Evolutionary conservation across 345 rosid genomes (phyloP).

Genomic region (Hypericum perforatum): DNA sequence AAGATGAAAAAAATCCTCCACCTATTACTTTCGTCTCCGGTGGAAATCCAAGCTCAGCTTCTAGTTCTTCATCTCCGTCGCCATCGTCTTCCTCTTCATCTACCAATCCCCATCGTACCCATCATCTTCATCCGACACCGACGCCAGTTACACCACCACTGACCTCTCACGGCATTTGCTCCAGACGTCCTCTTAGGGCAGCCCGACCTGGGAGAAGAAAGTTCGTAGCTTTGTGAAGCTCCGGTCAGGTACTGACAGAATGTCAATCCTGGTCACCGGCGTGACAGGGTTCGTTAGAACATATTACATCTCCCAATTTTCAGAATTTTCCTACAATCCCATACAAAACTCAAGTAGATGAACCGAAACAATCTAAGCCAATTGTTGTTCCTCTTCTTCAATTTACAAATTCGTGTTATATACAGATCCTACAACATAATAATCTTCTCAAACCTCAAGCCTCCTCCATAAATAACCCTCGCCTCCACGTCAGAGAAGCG

Average conservation of each 20-base stretch:
- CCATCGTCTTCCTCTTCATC: constrained; percentile 73
- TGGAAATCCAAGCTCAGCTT: constrained; percentile 79
- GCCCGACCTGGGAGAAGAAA: constrained; percentile 66
- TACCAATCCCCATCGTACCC: constrained; percentile 39
- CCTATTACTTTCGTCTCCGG: constrained; percentile 36
- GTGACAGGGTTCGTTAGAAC: constrained; percentile 96
- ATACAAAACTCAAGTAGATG: too few species aligned
- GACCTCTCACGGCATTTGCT: constrained; percentile 85
- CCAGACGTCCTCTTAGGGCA: constrained; percentile 60
- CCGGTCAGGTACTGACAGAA: constrained; percentile 52
- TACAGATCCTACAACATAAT: too few species aligned
- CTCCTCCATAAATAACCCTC: too few species aligned
- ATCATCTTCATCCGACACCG: constrained; percentile 11
- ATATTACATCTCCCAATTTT: too few species aligned
- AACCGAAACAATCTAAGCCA: too few species aligned
- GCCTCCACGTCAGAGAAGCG: too few species aligned
- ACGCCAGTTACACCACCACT: constrained; percentile 28
- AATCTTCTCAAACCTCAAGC: too few species aligned
- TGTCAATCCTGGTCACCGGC: constrained; percentile 78
- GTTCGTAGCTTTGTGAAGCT: constrained; percentile 52
- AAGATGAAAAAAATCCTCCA: constrained; percentile 85
- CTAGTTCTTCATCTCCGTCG: constrained; percentile 70
- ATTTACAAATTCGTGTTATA: too few species aligned
- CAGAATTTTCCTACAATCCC: too few species aligned
- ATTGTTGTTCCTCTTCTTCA: too few species aligned